Conservation (phyloP, 805 yeast genomes). For the Kurtzmaniella fragi region DNA sequence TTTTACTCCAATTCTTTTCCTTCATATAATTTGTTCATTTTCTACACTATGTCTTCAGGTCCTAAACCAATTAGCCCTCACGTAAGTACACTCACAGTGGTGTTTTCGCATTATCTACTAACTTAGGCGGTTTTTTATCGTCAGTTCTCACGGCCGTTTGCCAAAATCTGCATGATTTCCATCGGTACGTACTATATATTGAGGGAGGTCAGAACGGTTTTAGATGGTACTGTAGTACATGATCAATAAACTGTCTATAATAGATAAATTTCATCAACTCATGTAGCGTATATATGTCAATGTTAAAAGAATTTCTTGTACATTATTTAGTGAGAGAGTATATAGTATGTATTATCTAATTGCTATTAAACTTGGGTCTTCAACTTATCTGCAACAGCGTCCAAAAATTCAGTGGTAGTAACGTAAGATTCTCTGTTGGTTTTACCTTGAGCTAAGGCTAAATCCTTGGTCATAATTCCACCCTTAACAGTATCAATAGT, state of each 20-base stretch:
- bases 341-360: background rate
- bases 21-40: no score
- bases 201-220: slow-evolving; percentile 7
- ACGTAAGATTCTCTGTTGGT: slow-evolving; percentile 60
- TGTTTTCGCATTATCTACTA: background rate
- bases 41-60: background rate
- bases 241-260: background rate
- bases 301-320: slow-evolving; percentile 5
- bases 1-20: no score
- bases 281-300: no score
- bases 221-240: slow-evolving; percentile 1
- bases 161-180: slow-evolving; percentile 10
- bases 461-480: slow-evolving; percentile 78
- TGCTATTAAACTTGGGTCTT: slow-evolving; percentile 10
- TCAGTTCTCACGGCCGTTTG: slow-evolving; percentile 12
- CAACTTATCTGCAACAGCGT: slow-evolving; percentile 66
- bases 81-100: background rate
- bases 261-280: background rate
- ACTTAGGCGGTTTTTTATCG: slow-evolving; percentile 11
- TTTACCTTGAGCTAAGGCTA: slow-evolving; percentile 67
- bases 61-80: slow-evolving; percentile 1
- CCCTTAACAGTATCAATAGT: slow-evolving; percentile 74
- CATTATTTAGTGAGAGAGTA: slow-evolving; percentile 2
- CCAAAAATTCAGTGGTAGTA: slow-evolving; percentile 71
- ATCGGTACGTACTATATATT: slow-evolving; percentile 13